phyloP scores from a whole-genome alignment of 2,329 filamentous ascomycete genomes.

The Pseudocercospora musae region DNA sequence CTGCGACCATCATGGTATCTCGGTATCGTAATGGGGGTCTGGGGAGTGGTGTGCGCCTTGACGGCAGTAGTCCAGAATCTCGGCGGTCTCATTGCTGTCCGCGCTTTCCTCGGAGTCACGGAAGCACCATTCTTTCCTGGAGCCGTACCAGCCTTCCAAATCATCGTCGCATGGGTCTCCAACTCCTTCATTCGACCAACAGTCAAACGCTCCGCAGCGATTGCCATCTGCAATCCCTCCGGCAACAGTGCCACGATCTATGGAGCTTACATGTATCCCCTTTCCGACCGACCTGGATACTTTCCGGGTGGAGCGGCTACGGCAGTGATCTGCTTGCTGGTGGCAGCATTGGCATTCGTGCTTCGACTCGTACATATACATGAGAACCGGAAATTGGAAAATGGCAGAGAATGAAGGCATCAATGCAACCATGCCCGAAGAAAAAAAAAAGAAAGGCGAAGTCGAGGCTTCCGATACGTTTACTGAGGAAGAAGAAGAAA shows the following conservation, averaged over 20 bases:
- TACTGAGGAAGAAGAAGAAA: neutral
- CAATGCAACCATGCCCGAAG: neutral
- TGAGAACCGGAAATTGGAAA: neutral
- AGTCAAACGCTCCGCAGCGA: neutral
- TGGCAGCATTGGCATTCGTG: neutral
- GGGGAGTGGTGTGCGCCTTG: neutral
- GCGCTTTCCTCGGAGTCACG: neutral
- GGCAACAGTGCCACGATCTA: neutral
- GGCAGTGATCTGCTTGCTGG: neutral
- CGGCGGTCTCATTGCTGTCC: neutral
- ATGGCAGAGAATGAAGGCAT: neutral
- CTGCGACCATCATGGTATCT: neutral
- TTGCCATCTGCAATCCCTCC: neutral
- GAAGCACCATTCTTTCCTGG: neutral
- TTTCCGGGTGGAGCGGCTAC: neutral
- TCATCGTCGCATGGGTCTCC: neutral
- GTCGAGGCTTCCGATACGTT: neutral
- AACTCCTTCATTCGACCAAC: neutral
- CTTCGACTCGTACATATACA: neutral
- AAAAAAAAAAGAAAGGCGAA: neutral
- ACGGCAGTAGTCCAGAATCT: neutral
- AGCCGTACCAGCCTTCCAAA: neutral
- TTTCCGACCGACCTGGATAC: neutral
- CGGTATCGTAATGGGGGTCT: neutral
- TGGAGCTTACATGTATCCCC: neutral